These are phyloP conservation scores for Astraeus odoratus DNA, from an alignment of 768 basidiomycete genomes.

Conservation along the genomic window DNA sequence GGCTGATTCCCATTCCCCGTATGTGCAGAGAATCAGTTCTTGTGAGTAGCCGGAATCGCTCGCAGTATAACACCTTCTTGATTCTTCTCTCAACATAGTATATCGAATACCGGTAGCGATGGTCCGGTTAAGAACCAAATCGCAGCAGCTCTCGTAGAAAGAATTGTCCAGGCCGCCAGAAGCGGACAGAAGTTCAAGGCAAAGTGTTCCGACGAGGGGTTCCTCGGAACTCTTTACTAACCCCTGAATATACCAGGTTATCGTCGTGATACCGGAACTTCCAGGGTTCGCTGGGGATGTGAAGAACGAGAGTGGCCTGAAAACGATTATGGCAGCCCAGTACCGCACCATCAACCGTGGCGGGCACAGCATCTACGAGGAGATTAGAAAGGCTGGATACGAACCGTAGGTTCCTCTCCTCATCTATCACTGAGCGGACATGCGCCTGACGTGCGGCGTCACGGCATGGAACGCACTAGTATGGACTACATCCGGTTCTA, in stretches of 20 bases:
- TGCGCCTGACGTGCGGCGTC: neutral
- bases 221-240: too few species aligned
- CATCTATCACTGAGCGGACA: neutral
- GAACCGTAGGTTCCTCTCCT: constrained; percentile 53
- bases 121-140: constrained; percentile 78
- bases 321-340: constrained; percentile 84
- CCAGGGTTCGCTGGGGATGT: constrained; percentile 88
- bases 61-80: constrained; percentile 1
- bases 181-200: constrained; percentile 75
- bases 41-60: constrained; percentile 42
- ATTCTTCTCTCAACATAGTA: constrained; percentile 36
- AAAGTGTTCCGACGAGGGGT: constrained; percentile 1
- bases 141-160: constrained; percentile 72
- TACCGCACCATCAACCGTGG: constrained; percentile 89
- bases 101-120: constrained; percentile 61
- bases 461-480: constrained; percentile 30
- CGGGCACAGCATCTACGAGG: constrained; percentile 79
- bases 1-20: neutral
- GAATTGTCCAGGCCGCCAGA: constrained; percentile 76
- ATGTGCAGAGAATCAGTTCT: constrained; percentile 74
- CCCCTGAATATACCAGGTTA: too few species aligned
- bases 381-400: constrained; percentile 65
- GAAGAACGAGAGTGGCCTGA: constrained; percentile 53
- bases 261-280: constrained; percentile 84
- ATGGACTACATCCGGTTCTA: constrained; percentile 85